phyloP scores from a whole-genome alignment of 805 yeast genomes.

The Kluyveromyces dobzhanskii region DNA sequence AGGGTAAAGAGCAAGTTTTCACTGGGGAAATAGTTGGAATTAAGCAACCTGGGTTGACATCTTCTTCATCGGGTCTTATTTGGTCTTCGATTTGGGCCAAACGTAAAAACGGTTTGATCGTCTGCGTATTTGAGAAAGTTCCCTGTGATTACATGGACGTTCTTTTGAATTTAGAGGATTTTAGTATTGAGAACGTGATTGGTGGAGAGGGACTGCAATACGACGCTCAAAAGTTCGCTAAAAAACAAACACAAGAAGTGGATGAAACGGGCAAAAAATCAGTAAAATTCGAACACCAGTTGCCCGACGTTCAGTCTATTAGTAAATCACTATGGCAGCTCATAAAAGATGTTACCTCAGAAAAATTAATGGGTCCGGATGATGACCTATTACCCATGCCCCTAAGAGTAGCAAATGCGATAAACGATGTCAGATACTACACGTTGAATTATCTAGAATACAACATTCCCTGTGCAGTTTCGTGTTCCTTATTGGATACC shows the following conservation, averaged over 20 bases:
- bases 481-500: conserved; percentile 47
- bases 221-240: background rate
- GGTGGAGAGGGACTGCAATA: conserved; percentile 17
- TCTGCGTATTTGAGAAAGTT: conserved; percentile 83
- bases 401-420: conserved; percentile 33
- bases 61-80: conserved; percentile 38
- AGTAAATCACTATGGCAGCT: conserved; percentile 22
- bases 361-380: conserved; percentile 17
- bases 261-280: conserved; percentile 11
- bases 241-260: conserved; percentile 4
- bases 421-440: conserved; percentile 57
- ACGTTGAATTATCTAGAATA: conserved; percentile 41
- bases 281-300: conserved; percentile 24
- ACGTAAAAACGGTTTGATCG: conserved; percentile 55
- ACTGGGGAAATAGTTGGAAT: conserved; percentile 84
- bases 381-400: conserved; percentile 26
- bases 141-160: conserved; percentile 62
- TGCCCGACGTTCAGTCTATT: conserved; percentile 16
- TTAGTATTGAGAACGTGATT: conserved; percentile 19
- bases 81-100: conserved; percentile 94
- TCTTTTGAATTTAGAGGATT: conserved; percentile 30
- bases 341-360: conserved; percentile 23
- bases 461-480: conserved; percentile 65
- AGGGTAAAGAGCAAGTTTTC: conserved; percentile 45
- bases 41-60: conserved; percentile 44